A percentile compares a stretch with the other conserved stretches of the same genome.
Conservation (phyloP, 1,284 basidiomycete genomes). For the Ceratobasidium sp. region DNA sequence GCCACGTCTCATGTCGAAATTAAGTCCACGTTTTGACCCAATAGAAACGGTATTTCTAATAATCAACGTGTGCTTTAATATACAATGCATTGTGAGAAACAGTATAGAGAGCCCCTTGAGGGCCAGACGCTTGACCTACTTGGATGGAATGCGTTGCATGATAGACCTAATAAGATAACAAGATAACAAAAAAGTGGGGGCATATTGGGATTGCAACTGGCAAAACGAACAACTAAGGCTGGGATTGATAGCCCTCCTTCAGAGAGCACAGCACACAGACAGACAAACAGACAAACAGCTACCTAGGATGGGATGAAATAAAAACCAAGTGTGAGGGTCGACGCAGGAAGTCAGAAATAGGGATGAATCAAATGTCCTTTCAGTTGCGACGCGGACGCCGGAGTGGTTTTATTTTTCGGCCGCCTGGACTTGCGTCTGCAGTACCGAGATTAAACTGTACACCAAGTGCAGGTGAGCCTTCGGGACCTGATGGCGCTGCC, state of each 20-base stretch:
- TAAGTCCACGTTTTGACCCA: conserved; percentile 4
- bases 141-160: conserved; percentile 11
- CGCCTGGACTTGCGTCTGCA: conserved; percentile 32
- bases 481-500: not conserved
- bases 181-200: not conserved
- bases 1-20: not conserved
- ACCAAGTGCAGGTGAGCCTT: conserved; percentile 31
- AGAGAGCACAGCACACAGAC: conserved; percentile 24
- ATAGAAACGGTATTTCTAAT: conserved; percentile 28
- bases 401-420: conserved; percentile 40
- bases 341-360: not conserved
- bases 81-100: conserved; percentile 39
- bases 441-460: conserved; percentile 35
- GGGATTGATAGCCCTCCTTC: conserved; percentile 28
- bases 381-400: conserved; percentile 35
- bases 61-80: conserved; percentile 39
- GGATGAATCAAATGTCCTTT: conserved; percentile 27
- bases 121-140: conserved; percentile 22
- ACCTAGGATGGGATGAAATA: conserved; percentile 1
- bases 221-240: not conserved
- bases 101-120: conserved; percentile 40
- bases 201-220: not conserved
- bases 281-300: not conserved
- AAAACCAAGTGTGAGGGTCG: conserved; percentile 6
- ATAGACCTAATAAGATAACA: conserved; percentile 40